phyloP scores from a whole-genome alignment of 768 basidiomycete species.

The Lactarius quietus region DNA sequence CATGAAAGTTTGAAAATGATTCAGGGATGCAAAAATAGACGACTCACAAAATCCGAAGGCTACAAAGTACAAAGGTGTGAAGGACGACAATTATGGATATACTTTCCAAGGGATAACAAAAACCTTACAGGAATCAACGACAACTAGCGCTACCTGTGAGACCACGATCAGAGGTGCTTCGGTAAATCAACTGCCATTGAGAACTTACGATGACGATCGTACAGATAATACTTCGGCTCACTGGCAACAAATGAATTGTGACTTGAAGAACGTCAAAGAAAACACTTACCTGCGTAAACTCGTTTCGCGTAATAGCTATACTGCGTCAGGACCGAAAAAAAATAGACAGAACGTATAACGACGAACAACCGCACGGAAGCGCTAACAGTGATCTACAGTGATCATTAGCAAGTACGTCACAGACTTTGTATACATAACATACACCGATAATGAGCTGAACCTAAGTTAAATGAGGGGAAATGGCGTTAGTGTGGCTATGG shows the following conservation, averaged over 20 bases:
- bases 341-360: too few relatives aligned
- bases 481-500: too few relatives aligned
- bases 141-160: neutral
- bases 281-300: neutral
- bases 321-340: too few relatives aligned
- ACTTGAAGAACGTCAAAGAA: neutral
- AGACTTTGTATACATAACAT: too few relatives aligned
- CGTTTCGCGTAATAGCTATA: too few relatives aligned
- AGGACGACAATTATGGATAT: neutral
- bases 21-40: neutral
- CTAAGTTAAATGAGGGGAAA: too few relatives aligned
- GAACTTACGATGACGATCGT: neutral
- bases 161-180: neutral
- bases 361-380: too few relatives aligned
- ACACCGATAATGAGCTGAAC: too few relatives aligned
- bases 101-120: neutral
- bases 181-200: neutral
- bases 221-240: neutral
- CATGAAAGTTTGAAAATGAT: neutral
- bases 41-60: neutral
- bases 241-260: neutral
- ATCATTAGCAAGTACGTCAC: too few relatives aligned
- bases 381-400: too few relatives aligned
- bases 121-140: neutral
- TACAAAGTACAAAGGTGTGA: neutral